Percentiles rank a stretch among this genome's conserved stretches.
These are phyloP conservation scores for Glutinoglossum americanum DNA, from an alignment of 495 filamentous ascomycete genomes.

Conservation along the genomic window DNA sequence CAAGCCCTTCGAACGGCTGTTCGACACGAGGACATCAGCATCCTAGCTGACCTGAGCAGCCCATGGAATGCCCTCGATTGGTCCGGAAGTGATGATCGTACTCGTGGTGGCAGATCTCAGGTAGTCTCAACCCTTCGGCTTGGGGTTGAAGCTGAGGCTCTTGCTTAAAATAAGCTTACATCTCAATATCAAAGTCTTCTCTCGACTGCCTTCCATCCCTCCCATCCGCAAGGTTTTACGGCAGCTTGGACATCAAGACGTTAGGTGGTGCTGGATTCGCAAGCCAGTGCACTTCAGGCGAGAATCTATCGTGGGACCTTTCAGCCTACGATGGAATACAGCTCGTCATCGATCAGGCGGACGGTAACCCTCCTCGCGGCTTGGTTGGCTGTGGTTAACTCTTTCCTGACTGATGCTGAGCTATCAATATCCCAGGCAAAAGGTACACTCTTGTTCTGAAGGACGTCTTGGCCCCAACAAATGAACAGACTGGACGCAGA, in stretches of 20 bases:
- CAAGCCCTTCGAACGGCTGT: not conserved
- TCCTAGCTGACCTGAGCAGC: constrained; percentile 20
- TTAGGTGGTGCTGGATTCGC: constrained; percentile 73
- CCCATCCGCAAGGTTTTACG: constrained; percentile 31
- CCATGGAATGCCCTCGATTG: constrained; percentile 38
- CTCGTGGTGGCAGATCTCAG: constrained; percentile 45
- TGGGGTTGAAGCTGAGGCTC: not conserved
- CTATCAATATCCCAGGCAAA: constrained; percentile 20
- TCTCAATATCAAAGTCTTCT: constrained; percentile 22
- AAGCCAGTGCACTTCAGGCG: constrained; percentile 37
- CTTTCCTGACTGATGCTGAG: not conserved
- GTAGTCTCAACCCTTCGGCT: constrained; percentile 7
- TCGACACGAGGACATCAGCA: not conserved
- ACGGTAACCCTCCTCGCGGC: constrained; percentile 22
- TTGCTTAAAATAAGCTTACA: not conserved
- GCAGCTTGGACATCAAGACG: constrained; percentile 46
- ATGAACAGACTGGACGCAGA: constrained; percentile 35
- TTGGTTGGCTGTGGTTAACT: not conserved
- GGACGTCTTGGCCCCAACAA: constrained; percentile 32
- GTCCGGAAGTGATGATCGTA: constrained; percentile 46
- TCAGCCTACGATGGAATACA: constrained; percentile 16
- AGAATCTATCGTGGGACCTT: constrained; percentile 17
- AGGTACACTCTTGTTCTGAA: constrained; percentile 54
- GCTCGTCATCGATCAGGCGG: constrained; percentile 15
- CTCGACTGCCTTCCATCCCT: constrained; percentile 17